Percentiles rank a stretch among this genome's conserved stretches.
Conservation (phyloP, 2,329 filamentous ascomycete species). For the Fusarium redolens region DNA sequence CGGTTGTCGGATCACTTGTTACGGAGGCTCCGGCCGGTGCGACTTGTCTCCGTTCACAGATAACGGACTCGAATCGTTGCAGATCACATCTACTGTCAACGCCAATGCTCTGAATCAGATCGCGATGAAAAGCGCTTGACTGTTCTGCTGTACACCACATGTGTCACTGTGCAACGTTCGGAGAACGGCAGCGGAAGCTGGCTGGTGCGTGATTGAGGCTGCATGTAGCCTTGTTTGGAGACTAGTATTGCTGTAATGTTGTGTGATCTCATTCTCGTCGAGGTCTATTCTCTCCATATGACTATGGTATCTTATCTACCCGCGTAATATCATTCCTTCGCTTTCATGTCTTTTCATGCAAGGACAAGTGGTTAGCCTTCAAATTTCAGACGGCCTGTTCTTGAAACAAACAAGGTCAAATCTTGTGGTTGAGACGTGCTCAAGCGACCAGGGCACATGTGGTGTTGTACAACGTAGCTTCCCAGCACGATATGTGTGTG, state of each 20-base stretch:
- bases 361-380: neutral
- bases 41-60: neutral
- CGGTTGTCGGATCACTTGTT: slow-evolving; percentile 8
- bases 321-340: neutral
- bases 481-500: slow-evolving; percentile 1
- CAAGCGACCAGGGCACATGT: neutral
- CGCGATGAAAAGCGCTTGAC: slow-evolving; percentile 21
- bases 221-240: slow-evolving; percentile 19
- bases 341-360: neutral
- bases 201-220: slow-evolving; percentile 19
- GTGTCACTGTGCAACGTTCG: slow-evolving; percentile 31
- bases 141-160: slow-evolving; percentile 15
- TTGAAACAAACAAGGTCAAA: neutral
- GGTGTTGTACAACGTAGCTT: neutral
- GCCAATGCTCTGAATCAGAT: slow-evolving; percentile 25
- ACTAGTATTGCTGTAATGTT: neutral
- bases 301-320: neutral
- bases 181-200: slow-evolving; percentile 29
- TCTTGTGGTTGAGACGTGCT: neutral
- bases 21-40: slow-evolving; percentile 25
- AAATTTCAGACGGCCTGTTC: neutral
- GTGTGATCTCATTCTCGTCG: neutral
- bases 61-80: neutral
- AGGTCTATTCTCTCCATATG: neutral
- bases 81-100: slow-evolving; percentile 5